Percentiles rank a stretch among this genome's conserved stretches.
These are phyloP conservation scores for Perilla frutescens DNA, from an alignment of 257 asterid genomes.

Conservation along the genomic window DNA sequence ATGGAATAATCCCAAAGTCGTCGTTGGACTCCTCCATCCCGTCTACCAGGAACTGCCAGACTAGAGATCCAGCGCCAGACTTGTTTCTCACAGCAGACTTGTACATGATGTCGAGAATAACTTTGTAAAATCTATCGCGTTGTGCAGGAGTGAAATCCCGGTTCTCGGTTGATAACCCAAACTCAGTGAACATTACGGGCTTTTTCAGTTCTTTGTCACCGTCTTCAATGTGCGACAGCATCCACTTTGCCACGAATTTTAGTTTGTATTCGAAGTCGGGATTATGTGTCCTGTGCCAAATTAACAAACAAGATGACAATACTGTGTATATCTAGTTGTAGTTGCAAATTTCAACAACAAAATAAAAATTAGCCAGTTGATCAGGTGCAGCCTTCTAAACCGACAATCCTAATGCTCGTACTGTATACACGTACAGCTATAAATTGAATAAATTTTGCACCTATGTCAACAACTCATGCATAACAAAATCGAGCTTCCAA, in stretches of 20 bases:
- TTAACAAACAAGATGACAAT: constrained; percentile 2
- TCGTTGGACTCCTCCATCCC: constrained; percentile 90
- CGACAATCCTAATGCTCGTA: neutral
- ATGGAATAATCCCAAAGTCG: constrained; percentile 91
- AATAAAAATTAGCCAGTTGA: too few species aligned
- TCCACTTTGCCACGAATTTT: constrained; percentile 80
- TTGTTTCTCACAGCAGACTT: constrained; percentile 69
- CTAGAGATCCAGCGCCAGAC: constrained; percentile 84
- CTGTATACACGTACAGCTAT: neutral
- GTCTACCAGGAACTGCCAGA: constrained; percentile 93
- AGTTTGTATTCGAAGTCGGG: constrained; percentile 73
- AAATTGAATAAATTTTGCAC: too few species aligned
- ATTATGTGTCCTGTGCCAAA: constrained; percentile 70
- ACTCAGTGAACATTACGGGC: constrained; percentile 87
- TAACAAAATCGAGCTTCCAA: neutral
- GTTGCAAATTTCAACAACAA: neutral
- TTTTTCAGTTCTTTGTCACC: constrained; percentile 91
- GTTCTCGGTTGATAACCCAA: constrained; percentile 81
- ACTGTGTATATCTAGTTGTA: neutral
- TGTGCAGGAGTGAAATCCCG: constrained; percentile 67
- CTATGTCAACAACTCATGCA: neutral
- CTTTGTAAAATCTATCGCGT: constrained; percentile 69
- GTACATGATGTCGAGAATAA: constrained; percentile 72
- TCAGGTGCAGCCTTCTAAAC: neutral
- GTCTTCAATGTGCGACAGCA: constrained; percentile 97